Evolutionary conservation across 495 filamentous ascomycete species (phyloP), one percentile per base, ranked within the genome.

Genomic region (Penicillium daleae): DNA sequence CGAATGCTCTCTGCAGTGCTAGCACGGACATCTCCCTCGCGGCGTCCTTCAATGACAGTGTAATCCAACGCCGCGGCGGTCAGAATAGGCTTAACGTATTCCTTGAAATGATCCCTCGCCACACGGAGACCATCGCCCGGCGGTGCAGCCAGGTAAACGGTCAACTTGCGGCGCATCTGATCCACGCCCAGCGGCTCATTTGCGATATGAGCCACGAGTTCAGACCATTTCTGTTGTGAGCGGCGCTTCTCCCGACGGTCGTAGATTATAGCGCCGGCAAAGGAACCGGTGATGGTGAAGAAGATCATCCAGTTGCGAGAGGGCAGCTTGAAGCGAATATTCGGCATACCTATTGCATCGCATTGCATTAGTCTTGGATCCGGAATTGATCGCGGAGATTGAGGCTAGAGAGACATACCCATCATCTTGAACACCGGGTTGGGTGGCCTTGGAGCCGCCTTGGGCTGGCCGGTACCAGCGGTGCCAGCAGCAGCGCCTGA

Each of bases 261-360:
- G 79, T 98, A 97, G 65, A 92, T 82, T 51, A 97, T 74, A 12
- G 90, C 88, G 7, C 83, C 87, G 0, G 90, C 87, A 66, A 97
- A 89, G 35, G 90, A 87, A 31, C 87, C 87, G 15, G 89, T 89
- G 64, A 98, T 75, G 19, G 89, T 78, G 70, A 94, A 82, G 80
- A 99, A 98, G 66, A 99, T 97, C 78, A 91, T 85, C 95, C 95
- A 99, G 71, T 98, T 98, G 29, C 96, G 88, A 13, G 95, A 99
- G 21, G 95, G 95, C 10, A 99, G 87, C 79, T 89, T 93, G 67
- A 89, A 82, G 17, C 90, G 87, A 61, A 96, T 82, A 57, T 85
- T 88, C 26, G 93, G 93, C 60, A 98, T 79, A 35, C 87, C 86
- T 89, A 31, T 56, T 40, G 21, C n/a, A 48, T 32, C 31, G 49